Evolutionary conservation across 1,139 yeast species (phyloP), one percentile per base, ranked within the genome.

Genomic region (Saccharomyces hybrid): DNA sequence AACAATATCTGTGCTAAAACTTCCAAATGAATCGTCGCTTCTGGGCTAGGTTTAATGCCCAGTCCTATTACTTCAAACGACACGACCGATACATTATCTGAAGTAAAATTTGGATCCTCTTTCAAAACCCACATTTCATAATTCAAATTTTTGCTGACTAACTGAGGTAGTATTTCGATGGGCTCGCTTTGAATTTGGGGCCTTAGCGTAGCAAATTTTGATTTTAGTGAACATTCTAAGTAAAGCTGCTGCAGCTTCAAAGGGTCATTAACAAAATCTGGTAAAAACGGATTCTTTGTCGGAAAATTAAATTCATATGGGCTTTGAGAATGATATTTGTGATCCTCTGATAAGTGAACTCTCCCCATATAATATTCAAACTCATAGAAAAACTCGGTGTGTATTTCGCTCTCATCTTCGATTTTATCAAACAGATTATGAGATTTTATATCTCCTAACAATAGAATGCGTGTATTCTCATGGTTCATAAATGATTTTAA

Each of bases 121-220:
- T 59, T 55, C 56, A 76, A 11, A 4, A 71, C 64, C 90, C 89
- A 85, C 34, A 81, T 57, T 56, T 84, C 86, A 55, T 71, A 71
- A 4, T 63, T 61, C 0, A 61, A 53, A 47, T 66, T 67, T 48
- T 61, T 59, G 16, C 61, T 55, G 1, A 66, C 57, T 7, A 75
- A 58, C n/a, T 58, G 54, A 0, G 80, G 79, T 2, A 57, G 9
- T 27, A 19, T 21, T 19, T 19, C 52, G 1, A 61, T 48, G 52
- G 67, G 57, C 0, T 58, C 57, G 4, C 66, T 64, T 56, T 70
- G 68, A 1, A 72, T 61, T 0, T 70, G 56, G 46, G 67, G 72
- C 8, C 71, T 67, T 7, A 76, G 56, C 0, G 74, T 58, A 1
- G 76, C 63, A 21, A 54, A 54, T 4, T 61, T 61, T 1, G 75